A percentile compares a stretch with the other conserved stretches of the same genome.
phyloP scores from a whole-genome alignment of 306 rosid genomes.

The Cyclanthera cordifolia region DNA sequence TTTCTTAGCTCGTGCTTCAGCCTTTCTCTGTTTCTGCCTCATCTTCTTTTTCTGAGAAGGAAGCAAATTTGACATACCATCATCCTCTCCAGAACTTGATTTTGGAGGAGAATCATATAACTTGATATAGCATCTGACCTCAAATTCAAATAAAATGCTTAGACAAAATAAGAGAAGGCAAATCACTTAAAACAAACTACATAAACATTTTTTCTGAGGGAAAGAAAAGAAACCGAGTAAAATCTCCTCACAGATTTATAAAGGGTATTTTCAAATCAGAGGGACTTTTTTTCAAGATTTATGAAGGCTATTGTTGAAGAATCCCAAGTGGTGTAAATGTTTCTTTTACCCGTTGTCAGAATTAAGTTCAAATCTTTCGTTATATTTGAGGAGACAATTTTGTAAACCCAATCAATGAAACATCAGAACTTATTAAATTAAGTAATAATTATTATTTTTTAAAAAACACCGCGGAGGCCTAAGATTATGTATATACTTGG shows the following conservation, averaged over 20 bases:
- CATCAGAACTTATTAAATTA: neutral
- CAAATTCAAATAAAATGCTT: constrained; percentile 17
- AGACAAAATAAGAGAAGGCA: neutral
- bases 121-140: constrained; percentile 76
- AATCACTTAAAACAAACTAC: neutral
- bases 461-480: neutral
- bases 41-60: constrained; percentile 94
- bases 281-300: neutral
- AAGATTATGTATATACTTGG: neutral
- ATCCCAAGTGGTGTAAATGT: neutral
- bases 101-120: constrained; percentile 77
- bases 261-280: too few relatives aligned
- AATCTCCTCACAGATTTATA: too few relatives aligned
- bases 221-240: neutral
- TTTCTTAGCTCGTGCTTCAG: constrained; percentile 91
- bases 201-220: neutral
- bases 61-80: constrained; percentile 63
- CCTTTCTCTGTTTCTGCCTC: constrained; percentile 93
- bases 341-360: neutral
- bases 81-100: constrained; percentile 67
- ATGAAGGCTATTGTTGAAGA: neutral
- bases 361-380: neutral
- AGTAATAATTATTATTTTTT: neutral
- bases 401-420: neutral
- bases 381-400: neutral